phyloP scores from a whole-genome alignment of 805 yeast genomes.

The Candida morakotiae region DNA sequence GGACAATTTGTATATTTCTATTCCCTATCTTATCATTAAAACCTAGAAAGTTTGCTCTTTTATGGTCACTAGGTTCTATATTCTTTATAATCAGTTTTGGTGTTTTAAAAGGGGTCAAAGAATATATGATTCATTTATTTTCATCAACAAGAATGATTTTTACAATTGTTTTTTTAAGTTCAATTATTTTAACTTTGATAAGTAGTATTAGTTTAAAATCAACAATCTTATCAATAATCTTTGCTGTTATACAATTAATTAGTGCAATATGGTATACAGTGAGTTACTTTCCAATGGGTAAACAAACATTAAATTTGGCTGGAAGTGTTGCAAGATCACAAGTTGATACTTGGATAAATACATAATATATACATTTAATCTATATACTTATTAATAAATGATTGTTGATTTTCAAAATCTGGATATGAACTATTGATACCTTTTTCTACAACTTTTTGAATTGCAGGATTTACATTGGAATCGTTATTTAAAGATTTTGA shows the following conservation, averaged over 20 bases:
- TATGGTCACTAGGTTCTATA: constrained; percentile 45
- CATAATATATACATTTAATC: constrained; percentile 12
- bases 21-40: constrained; percentile 40
- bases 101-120: constrained; percentile 38
- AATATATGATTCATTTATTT: constrained; percentile 38
- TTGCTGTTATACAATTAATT: constrained; percentile 37
- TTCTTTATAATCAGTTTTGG: constrained; percentile 45
- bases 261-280: constrained; percentile 44
- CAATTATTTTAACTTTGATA: constrained; percentile 38
- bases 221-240: constrained; percentile 34
- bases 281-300: constrained; percentile 46
- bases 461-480: constrained; percentile 39
- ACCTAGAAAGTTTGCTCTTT: constrained; percentile 43
- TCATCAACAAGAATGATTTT: constrained; percentile 39
- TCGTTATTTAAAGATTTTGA: constrained; percentile 30
- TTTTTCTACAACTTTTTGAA: constrained; percentile 38
- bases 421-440: constrained; percentile 33
- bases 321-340: constrained; percentile 41
- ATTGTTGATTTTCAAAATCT: constrained; percentile 17
- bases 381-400: constrained; percentile 8
- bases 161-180: constrained; percentile 33
- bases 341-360: constrained; percentile 40
- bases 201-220: constrained; percentile 33
- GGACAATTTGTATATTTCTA: constrained; percentile 38
- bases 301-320: constrained; percentile 39